Evolutionary conservation across 176 grass and related monocot genomes (phyloP).

Genomic region (Zoysia pacifica): DNA sequence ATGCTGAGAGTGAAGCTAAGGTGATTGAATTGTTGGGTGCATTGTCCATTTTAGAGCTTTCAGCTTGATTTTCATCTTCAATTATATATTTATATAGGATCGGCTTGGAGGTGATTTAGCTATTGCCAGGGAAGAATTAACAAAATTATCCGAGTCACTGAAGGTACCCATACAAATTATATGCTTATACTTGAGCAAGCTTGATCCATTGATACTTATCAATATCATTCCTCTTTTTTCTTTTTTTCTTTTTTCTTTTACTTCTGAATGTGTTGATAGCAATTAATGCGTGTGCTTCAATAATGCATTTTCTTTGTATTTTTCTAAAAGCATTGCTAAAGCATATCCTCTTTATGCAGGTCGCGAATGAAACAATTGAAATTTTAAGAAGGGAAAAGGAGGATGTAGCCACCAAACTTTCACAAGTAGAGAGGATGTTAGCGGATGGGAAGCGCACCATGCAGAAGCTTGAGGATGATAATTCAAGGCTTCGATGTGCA

Average conservation of each 20-base stretch:
- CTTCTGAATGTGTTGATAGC: constrained; percentile 19
- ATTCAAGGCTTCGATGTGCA: constrained; percentile 79
- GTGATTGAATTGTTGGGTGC: constrained; percentile 41
- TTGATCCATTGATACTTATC: not conserved
- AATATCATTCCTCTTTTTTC: constrained; percentile 30
- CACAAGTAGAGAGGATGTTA: constrained; percentile 73
- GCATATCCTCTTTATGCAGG: constrained; percentile 42
- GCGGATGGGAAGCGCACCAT: constrained; percentile 78
- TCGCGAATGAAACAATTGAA: constrained; percentile 74
- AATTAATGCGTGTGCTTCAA: not conserved
- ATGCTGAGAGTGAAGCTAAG: constrained; percentile 97
- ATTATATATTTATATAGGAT: constrained; percentile 56
- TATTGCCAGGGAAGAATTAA: constrained; percentile 72
- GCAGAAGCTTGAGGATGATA: constrained; percentile 94
- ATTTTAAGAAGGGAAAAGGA: constrained; percentile 77
- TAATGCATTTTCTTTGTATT: not conserved
- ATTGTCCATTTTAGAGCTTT: constrained; percentile 25
- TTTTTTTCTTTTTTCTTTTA: constrained; percentile 31
- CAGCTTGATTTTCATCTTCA: constrained; percentile 24
- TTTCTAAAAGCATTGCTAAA: constrained; percentile 13
- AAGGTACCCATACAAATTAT: constrained; percentile 56
- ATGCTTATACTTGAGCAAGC: constrained; percentile 31
- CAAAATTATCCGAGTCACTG: constrained; percentile 74
- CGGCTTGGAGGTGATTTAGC: constrained; percentile 84
- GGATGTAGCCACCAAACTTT: constrained; percentile 59